Evolutionary conservation across 1,284 basidiomycete genomes (phyloP), one percentile per base, ranked within the genome.

Genomic region (Anthracocystis panici-leucophaei): DNA sequence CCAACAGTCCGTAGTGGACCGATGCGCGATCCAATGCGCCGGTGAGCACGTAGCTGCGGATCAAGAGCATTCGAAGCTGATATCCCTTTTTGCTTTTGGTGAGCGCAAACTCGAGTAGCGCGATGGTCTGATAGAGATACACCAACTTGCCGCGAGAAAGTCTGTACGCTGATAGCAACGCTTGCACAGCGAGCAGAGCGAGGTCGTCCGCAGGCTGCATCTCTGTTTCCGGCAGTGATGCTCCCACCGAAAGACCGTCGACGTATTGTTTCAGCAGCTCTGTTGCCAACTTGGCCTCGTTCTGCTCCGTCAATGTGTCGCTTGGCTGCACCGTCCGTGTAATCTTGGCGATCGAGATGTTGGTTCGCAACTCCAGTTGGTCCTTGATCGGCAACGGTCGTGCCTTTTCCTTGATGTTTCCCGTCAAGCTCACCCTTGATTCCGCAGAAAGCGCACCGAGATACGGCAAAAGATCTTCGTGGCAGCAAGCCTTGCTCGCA

Each of bases 141-240:
- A 11, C 35, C 27, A 57, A 46, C 25, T 57, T 41, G 25, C 60
- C 58, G 3, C 23, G 21, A 6, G 65, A 69, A 2, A 77, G 60
- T n/a, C 9, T 2, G 41, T 57, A 71, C 5, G 90, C 86, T 67
- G 88, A 89, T 51, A 94, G 88, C 58, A 91, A 88, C 2, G 89
- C 88, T 78, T 91, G 91, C 1, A 88, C 91, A 6, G 91, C 90
- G 14, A 96, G 87, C 27, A 95, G 87, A 10, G 89, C 91, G 31
- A 95, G 88, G 78, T 95, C 94, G 79, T 96, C 94, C 2, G 90
- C 92, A 18, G 92, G 92, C 80, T 96, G 94, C 49, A 94, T 88
- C 78, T 96, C 94, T 0, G 92, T 92, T 5, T 88, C 85, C 1
- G 91, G 89, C 21, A 95, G 16, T 2, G 88, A 57, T 88, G 87